Evolutionary conservation across 495 filamentous ascomycete genomes (phyloP), one percentile per base, ranked within the genome.

Genomic region (Aspergillus incahuasiensis): DNA sequence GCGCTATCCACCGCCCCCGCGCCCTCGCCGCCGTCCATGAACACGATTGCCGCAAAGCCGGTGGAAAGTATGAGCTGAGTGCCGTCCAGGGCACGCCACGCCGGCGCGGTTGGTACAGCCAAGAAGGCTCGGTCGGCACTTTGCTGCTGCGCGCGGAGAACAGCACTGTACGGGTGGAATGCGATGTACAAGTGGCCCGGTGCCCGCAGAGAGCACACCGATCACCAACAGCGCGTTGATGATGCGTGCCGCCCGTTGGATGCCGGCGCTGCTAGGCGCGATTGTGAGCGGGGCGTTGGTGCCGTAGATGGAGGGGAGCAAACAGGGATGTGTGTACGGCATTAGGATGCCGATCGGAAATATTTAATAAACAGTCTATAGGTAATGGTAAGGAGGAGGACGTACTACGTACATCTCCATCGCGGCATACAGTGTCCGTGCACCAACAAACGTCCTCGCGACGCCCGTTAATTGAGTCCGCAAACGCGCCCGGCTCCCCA

Each of bases 221-320:
- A 87, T 72, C 22, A 89, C 75, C 63, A 89, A 88, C 52, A 89
- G 78, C 28, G 79, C 85, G 60, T 89, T 89, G 77, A 89, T 86
- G 5, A 89, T 73, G 56, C 87, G 79, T 11, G 82, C 80, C 41
- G 82, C 81, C 59, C 88, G 87, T 56, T 87, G 77, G 61, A 79
- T 79, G 3, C 83, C 85, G 3, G 87, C 88, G 44, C 82, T 75
- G 54, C 79, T 68, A 49, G 88, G 82, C 9, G 88, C 85, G 20
- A 91, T 75, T 2, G 90, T 89, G 57, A 91, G 89, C 6, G 88
- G 88, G 2, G 87, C 90, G 35, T 83, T 85, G 52, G 83, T 75
- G 19, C 78, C 78, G 58, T 79, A 76, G 9, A 74, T 73, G 4
- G 63, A 78, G 52, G 63, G 58, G 60, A 60, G 50, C 9, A 72